Conservation (phyloP, 805 yeast genomes). For the Komagataella pastoris region DNA sequence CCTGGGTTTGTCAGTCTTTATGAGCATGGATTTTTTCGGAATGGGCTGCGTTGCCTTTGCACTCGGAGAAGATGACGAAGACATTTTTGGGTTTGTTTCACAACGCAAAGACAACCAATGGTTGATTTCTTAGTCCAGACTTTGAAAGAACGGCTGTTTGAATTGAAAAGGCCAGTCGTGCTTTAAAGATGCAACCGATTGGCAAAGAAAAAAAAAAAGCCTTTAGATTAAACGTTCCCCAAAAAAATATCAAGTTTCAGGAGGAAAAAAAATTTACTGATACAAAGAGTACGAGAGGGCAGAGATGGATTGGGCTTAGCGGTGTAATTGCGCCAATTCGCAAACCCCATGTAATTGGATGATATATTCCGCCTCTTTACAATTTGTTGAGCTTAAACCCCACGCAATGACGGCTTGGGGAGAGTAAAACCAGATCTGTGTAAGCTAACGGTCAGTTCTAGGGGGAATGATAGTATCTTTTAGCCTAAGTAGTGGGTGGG, state of each 20-base stretch:
- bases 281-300: not conserved
- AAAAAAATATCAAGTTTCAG: not conserved
- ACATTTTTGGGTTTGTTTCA: not conserved
- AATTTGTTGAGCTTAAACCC: not conserved
- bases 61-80: not conserved
- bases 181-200: conserved; percentile 24
- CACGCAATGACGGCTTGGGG: not conserved
- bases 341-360: not conserved
- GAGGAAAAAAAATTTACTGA: not conserved
- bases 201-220: conserved; percentile 33
- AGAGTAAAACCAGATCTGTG: not conserved
- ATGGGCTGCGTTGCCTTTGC: conserved; percentile 32
- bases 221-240: conserved; percentile 28
- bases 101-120: not conserved
- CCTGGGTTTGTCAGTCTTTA: conserved; percentile 74
- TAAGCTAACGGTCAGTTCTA: not conserved
- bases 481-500: not conserved
- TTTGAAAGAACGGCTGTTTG: not conserved
- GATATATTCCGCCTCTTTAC: not conserved
- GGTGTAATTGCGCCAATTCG: not conserved
- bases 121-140: not conserved
- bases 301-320: not conserved
- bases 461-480: not conserved
- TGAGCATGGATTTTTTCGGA: conserved; percentile 72
- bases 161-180: not conserved